Evolutionary conservation across 495 filamentous ascomycete species (phyloP).

Genomic region (Talaromyces nanjingensis): DNA sequence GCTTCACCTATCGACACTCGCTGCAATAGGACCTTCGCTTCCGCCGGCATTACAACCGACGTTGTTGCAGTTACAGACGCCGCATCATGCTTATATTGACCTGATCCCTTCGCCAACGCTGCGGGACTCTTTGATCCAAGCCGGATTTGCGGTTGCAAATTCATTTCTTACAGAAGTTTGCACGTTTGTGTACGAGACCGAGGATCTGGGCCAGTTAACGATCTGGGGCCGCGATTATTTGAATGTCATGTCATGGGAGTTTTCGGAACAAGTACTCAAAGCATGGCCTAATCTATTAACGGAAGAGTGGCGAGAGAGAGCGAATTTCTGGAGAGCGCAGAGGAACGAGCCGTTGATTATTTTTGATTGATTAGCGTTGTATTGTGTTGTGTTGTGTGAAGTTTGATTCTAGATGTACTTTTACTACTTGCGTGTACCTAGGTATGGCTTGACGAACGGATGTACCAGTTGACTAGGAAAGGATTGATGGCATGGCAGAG

Average conservation of each 20-base stretch:
- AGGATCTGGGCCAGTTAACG: slow-evolving; percentile 23
- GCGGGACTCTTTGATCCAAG: slow-evolving; percentile 16
- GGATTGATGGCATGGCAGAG: neutral
- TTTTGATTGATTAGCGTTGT: neutral
- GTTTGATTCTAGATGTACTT: neutral
- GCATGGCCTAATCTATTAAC: slow-evolving; percentile 24
- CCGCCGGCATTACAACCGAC: slow-evolving; percentile 24
- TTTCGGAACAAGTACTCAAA: slow-evolving; percentile 24
- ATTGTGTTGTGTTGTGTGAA: neutral
- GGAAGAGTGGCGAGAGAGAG: slow-evolving; percentile 21
- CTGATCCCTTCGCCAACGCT: slow-evolving; percentile 27
- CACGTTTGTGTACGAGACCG: slow-evolving; percentile 14
- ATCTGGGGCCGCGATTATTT: slow-evolving; percentile 29
- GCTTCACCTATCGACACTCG: slow-evolving; percentile 20
- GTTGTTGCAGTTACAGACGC: slow-evolving; percentile 26
- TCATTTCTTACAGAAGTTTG: slow-evolving; percentile 22
- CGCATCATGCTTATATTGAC: slow-evolving; percentile 35
- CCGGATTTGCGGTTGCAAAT: slow-evolving; percentile 12
- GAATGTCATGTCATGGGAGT: slow-evolving; percentile 30
- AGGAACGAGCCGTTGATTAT: slow-evolving; percentile 16
- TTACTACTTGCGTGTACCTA: neutral
- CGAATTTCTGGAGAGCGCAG: slow-evolving; percentile 29
- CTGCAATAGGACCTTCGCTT: slow-evolving; percentile 16
- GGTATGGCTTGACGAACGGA: neutral
- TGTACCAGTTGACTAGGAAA: neutral